Base-by-base conservation (phyloP, 371 early-diverging fungal species). In the Cokeromyces recurvatus region DNA sequence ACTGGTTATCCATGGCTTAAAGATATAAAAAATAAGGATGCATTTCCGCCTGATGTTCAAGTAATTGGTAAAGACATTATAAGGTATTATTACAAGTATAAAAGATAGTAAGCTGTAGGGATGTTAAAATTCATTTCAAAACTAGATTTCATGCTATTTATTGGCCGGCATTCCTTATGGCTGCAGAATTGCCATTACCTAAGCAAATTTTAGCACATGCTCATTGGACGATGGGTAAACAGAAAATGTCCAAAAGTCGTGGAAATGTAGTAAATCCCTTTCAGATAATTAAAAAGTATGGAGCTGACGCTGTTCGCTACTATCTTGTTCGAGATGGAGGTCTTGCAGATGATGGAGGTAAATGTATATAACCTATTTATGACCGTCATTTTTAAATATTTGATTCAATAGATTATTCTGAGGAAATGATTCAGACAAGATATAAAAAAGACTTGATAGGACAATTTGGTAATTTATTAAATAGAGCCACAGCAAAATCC, bases 31-130 rank as follows among this genome's bases (percentile, higher is more conserved):
- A 34, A 48, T 11, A 59, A 59, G 19, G 55, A 61, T 35, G 78
- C 64, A 7, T 91, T 90, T 78, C 91, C 92, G 1, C 87, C 92
- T 6, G 71, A 79, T 40, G 70, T 85, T 2, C 97, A 97, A 40
- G 75, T 97, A 2, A 85, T 97, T 2, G 97, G 97, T 22, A 95
- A 97, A 59, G 97, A 97, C 52, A 97, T 97, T 66, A 50, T 94
- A n/a, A 86, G 87, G 77, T 82, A n/a, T n/a, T n/a, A n/a, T n/a
- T n/a, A n/a, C n/a, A n/a, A n/a, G n/a, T n/a, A 67, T 38, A 11
- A 20, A 21, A 34, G 21, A 37, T 11, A 43, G 2, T 31, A 43
- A 25, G 7, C 3, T 27, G n/a, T n/a, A n/a, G n/a, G n/a, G n/a
- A n/a, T n/a, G n/a, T n/a, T n/a, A n/a, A n/a, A n/a, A n/a, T n/a